These are phyloP conservation scores for Cyclocybe cylindracea DNA, from an alignment of 768 basidiomycete species.

Conservation along the genomic window DNA sequence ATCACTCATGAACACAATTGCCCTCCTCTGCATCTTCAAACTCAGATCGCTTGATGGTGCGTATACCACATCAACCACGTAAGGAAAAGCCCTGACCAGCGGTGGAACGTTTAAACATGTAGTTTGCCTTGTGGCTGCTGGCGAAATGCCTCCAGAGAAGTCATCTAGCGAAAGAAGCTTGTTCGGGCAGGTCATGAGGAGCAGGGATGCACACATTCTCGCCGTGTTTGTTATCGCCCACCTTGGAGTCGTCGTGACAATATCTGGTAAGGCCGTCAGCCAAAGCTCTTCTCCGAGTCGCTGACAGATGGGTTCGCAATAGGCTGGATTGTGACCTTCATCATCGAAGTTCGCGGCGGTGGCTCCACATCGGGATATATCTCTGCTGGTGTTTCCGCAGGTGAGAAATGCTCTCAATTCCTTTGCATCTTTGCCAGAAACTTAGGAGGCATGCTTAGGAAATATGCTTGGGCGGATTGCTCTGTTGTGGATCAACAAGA, in stretches of 20 bases:
- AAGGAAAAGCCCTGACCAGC: background rate
- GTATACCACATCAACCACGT: background rate
- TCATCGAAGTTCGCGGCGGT: constrained; percentile 35
- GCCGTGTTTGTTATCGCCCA: constrained; percentile 65
- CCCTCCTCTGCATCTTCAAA: constrained; percentile 61
- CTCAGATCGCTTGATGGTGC: constrained; percentile 72
- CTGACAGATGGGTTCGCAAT: background rate
- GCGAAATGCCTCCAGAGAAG: constrained; percentile 42
- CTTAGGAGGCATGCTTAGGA: constrained; percentile 32
- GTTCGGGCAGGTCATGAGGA: constrained; percentile 49
- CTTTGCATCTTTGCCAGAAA: background rate
- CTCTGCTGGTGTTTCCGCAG: constrained; percentile 53
- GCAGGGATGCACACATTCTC: constrained; percentile 56
- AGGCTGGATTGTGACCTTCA: constrained; percentile 77
- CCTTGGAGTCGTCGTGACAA: constrained; percentile 68
- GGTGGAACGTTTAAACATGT: background rate
- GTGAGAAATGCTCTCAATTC: constrained; percentile 24
- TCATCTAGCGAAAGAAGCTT: constrained; percentile 34
- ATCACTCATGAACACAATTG: constrained; percentile 52
- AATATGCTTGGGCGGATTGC: constrained; percentile 54
- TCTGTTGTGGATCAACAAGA: constrained; percentile 57
- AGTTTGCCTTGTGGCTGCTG: constrained; percentile 65
- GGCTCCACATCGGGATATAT: constrained; percentile 49
- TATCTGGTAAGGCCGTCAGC: constrained; percentile 37
- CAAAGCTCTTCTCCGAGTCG: too few relatives aligned